These are phyloP conservation scores for Picochlorum sp. DNA, from an alignment of 139 green algal species.

Conservation along the genomic window DNA sequence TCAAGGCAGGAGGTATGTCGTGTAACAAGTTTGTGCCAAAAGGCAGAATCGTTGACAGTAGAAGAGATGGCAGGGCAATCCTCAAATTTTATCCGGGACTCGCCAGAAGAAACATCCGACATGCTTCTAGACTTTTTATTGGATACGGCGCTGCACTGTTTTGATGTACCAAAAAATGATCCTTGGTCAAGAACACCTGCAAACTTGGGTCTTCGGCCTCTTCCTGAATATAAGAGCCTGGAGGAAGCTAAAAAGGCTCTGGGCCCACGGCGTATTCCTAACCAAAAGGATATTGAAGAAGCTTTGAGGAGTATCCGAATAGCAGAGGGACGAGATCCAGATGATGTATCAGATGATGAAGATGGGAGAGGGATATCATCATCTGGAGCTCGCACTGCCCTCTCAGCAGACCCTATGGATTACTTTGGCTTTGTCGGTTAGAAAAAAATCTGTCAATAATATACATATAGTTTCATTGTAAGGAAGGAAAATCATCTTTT, in stretches of 20 bases:
- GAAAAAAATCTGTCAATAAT: neutral
- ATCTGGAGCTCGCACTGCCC: constrained; percentile 14
- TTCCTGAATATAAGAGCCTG: constrained; percentile 35
- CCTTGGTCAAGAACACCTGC: constrained; percentile 22
- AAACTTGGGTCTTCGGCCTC: constrained; percentile 22
- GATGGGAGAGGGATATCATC: neutral
- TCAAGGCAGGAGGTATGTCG: neutral
- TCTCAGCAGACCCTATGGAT: constrained; percentile 23
- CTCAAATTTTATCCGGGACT: constrained; percentile 16
- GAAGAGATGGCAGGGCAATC: neutral
- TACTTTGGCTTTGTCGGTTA: constrained; percentile 42
- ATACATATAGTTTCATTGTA: neutral
- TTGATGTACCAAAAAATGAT: neutral
- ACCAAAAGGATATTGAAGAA: constrained; percentile 13
- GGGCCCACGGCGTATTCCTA: constrained; percentile 29
- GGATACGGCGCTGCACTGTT: constrained; percentile 19
- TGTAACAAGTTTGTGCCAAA: constrained; percentile 1
- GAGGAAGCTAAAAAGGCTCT: constrained; percentile 42
- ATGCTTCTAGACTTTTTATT: constrained; percentile 24
- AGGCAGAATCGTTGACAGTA: constrained; percentile 1
- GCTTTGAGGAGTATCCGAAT: constrained; percentile 24
- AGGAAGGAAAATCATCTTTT: constrained; percentile 7
- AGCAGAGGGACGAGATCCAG: constrained; percentile 20
- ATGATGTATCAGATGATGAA: constrained; percentile 7
- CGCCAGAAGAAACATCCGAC: constrained; percentile 4